Evolutionary conservation across 1,284 basidiomycete genomes (phyloP).

Genomic region (Schizophyllum commune): DNA sequence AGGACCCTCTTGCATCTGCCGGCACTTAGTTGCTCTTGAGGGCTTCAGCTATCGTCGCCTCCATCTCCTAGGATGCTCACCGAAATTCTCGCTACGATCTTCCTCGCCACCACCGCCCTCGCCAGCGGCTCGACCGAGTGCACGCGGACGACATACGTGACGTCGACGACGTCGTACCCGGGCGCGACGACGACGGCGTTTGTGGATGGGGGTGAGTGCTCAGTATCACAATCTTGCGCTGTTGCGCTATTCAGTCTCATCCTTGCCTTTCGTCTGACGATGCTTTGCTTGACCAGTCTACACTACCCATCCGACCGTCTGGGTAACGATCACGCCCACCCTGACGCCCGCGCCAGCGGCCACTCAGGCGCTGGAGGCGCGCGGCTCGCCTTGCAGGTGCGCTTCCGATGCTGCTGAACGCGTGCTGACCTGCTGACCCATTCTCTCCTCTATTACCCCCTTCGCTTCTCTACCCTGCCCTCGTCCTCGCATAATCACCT

Average conservation of each 20-base stretch:
- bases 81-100: not conserved
- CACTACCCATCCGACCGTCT: not conserved
- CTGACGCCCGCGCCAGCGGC: not conserved
- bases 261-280: too few relatives aligned
- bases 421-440: too few relatives aligned
- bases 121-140: not conserved
- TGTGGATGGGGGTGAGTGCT: not conserved
- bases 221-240: too few relatives aligned
- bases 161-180: not conserved
- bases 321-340: not conserved
- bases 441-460: too few relatives aligned
- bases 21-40: not conserved
- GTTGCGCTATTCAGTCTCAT: too few relatives aligned
- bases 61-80: not conserved
- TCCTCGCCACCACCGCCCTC: not conserved
- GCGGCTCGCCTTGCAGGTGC: slow-evolving; percentile 4
- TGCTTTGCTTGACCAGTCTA: too few relatives aligned
- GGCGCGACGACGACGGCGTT: not conserved
- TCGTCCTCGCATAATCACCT: not conserved
- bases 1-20: not conserved
- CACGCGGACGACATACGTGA: not conserved
- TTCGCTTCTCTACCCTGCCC: slow-evolving; percentile 1
- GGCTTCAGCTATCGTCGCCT: too few relatives aligned
- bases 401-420: too few relatives aligned
- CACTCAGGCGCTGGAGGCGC: slow-evolving; percentile 1